Evolutionary conservation across 192 early-diverging fungal species (phyloP), one percentile per base, ranked within the genome.

Genomic region (Backusella morwellensis): DNA sequence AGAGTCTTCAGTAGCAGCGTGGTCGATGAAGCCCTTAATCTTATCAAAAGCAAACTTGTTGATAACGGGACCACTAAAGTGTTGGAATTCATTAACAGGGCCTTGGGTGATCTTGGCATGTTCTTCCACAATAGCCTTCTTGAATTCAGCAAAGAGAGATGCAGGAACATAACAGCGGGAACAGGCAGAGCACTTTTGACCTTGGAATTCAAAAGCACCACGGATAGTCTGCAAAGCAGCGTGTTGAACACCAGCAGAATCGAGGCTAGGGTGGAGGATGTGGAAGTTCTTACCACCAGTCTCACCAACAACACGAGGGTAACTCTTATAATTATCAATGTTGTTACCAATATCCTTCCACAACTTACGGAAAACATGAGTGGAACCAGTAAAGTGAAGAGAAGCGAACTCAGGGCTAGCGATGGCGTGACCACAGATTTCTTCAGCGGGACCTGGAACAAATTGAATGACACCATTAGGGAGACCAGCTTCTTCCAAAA

Each of bases 261-360:
- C 88, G 8, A 84, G 71, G 12, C 85, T 82, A 23, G 85, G 82
- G 85, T 98, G 97, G 63, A 98, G 80, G 72, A 99, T 85, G 80
- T 99, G 98, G 90, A 96, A 97, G 92, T 99, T 99, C 89, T 99
- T 99, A 72, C 98, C 98, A 81, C 98, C 98, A 35, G 97, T 98
- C 86, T 99, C 97, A 81, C 97, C 97, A 19, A 99, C 97, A 73
- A 99, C 93, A 81, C 97, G 94, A 66, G 97, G 97, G 85, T 97
- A 99, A 68, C 91, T 91, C 82, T 90, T 90, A 89, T 98, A 99
- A 59, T 78, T 89, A 75, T 96, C 92, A 68, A 99, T 90, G 89
- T 99, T 98, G 80, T 91, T 85, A 42, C 91, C 94, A 83, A 98
- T 95, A 75, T 92, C 89, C 86, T 92, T 91, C 95, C 95, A 99